These are phyloP conservation scores for Wickerhamomyces subpelliculosus DNA, from an alignment of 805 yeast species.

Conservation along the genomic window DNA sequence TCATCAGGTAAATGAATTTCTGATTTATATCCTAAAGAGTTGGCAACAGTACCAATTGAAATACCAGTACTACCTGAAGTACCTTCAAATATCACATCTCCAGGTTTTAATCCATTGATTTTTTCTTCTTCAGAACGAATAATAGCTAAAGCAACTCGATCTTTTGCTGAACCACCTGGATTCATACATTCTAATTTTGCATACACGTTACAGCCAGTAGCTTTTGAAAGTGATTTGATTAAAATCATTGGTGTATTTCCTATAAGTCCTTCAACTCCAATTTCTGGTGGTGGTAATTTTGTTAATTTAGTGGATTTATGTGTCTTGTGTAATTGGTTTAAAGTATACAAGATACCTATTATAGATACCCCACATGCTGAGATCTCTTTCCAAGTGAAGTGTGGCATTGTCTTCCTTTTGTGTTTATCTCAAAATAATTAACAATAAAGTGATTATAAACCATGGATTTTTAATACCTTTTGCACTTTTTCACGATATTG, in stretches of 20 bases:
- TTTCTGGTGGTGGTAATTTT: conserved; percentile 24
- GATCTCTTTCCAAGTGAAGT: conserved; percentile 19
- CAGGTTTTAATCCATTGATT: conserved; percentile 50
- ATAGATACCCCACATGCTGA: conserved; percentile 17
- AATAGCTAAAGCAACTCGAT: conserved; percentile 84
- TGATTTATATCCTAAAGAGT: conserved; percentile 81
- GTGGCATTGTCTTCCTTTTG: neutral
- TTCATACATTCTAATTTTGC: conserved; percentile 83
- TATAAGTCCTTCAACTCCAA: conserved; percentile 72
- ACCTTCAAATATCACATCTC: conserved; percentile 85
- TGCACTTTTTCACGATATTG: too few species aligned
- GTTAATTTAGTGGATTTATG: conserved; percentile 6
- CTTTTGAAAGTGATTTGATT: conserved; percentile 58
- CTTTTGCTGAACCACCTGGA: conserved; percentile 96
- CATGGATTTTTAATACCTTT: too few species aligned
- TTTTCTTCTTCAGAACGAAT: conserved; percentile 69
- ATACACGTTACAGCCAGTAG: conserved; percentile 75
- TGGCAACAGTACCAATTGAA: conserved; percentile 83
- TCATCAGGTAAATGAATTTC: conserved; percentile 96
- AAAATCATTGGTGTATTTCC: conserved; percentile 87
- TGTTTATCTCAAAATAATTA: too few species aligned
- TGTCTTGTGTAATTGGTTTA: conserved; percentile 1
- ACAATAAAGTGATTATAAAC: too few species aligned
- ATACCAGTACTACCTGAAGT: conserved; percentile 97
- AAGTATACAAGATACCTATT: conserved; percentile 7